Conservation (phyloP, 1,284 basidiomycete genomes). For the Cryptococcus sp. region DNA sequence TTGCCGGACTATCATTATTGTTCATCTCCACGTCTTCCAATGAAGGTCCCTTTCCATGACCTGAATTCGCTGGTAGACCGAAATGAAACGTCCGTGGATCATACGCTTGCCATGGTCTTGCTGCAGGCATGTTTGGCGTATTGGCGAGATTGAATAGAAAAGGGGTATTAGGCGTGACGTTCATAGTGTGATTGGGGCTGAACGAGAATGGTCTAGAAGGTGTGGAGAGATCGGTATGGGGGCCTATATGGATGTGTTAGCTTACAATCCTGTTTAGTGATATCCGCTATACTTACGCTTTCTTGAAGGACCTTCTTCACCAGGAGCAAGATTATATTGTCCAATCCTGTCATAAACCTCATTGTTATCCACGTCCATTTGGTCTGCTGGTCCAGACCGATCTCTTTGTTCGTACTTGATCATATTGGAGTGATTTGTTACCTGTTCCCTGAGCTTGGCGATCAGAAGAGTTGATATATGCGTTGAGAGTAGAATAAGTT, state of each 20-base stretch:
- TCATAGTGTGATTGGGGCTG: constrained; percentile 5
- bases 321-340: constrained; percentile 18
- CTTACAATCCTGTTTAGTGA: too few relatives aligned
- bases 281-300: constrained; percentile 31
- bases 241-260: constrained; percentile 23
- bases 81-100: constrained; percentile 18
- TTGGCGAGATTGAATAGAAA: constrained; percentile 10
- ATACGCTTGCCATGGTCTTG: constrained; percentile 2
- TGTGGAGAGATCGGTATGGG: constrained; percentile 30
- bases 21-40: constrained; percentile 37
- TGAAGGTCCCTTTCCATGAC: background rate
- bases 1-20: constrained; percentile 23
- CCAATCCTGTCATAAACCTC: constrained; percentile 23
- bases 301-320: constrained; percentile 36
- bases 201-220: constrained; percentile 11
- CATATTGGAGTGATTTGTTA: background rate
- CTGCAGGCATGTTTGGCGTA: background rate
- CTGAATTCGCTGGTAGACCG: constrained; percentile 9
- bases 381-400: constrained; percentile 21
- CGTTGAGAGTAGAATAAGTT: too few relatives aligned
- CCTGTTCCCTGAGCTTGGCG: too few relatives aligned
- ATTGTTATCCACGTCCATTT: constrained; percentile 37
- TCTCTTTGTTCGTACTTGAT: constrained; percentile 21
- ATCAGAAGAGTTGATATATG: too few relatives aligned
- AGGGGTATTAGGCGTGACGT: constrained; percentile 1